Evolutionary conservation across 1,284 basidiomycete species (phyloP).

Genomic region (Athelia psychrophila): DNA sequence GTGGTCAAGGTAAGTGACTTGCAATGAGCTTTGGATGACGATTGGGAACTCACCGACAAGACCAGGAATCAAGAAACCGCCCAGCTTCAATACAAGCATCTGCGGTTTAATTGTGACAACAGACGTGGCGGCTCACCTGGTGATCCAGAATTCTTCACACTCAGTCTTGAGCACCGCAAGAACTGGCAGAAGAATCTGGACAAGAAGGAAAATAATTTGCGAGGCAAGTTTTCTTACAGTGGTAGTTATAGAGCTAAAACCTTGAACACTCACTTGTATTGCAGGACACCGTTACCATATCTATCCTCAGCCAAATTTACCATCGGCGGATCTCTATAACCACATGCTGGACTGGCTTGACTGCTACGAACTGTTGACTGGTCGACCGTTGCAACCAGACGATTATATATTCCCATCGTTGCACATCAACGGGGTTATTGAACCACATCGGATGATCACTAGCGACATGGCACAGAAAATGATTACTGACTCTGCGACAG

Average conservation of each 20-base stretch:
- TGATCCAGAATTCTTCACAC: slow-evolving; percentile 17
- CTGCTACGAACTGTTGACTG: slow-evolving; percentile 17
- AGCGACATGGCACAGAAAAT: slow-evolving; percentile 23
- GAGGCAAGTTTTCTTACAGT: slow-evolving; percentile 2
- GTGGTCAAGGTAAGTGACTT: slow-evolving; percentile 15
- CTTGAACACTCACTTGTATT: not conserved
- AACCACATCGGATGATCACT: slow-evolving; percentile 17
- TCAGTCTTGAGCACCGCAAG: too few species aligned
- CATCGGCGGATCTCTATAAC: slow-evolving; percentile 21
- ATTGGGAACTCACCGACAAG: not conserved
- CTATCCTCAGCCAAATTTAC: slow-evolving; percentile 16
- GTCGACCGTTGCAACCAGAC: slow-evolving; percentile 15
- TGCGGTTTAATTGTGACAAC: slow-evolving; percentile 10
- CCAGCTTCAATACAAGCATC: slow-evolving; percentile 18
- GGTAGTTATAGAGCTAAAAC: not conserved
- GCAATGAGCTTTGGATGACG: not conserved
- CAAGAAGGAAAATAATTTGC: slow-evolving; percentile 19
- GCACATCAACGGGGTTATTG: slow-evolving; percentile 21
- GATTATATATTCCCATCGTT: slow-evolving; percentile 35
- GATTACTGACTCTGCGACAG: slow-evolving; percentile 19
- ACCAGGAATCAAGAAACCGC: slow-evolving; percentile 25
- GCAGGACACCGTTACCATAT: not conserved
- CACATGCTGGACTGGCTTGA: slow-evolving; percentile 24
- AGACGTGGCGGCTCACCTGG: slow-evolving; percentile 13
- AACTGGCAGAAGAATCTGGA: slow-evolving; percentile 25